Base-by-base conservation (phyloP, 768 basidiomycete species). In the Nevesoporus exiguus region DNA sequence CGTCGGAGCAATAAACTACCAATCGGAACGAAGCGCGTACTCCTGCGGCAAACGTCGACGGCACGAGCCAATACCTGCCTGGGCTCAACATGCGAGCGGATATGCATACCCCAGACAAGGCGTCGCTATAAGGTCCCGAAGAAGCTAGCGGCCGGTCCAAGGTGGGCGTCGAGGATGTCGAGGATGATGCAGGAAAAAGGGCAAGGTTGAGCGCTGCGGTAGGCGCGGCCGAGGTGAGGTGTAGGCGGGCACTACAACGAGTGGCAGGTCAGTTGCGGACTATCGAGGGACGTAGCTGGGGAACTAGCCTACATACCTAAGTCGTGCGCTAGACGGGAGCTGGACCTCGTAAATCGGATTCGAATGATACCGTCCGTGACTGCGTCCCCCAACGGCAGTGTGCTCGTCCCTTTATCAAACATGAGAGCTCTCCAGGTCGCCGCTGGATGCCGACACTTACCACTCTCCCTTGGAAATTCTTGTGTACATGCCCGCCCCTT, bases 401-500 rank as follows among this genome's bases (percentile, higher is more conserved):
- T 66, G 60, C 21, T 64, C 66, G 6, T 73, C 74, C 92, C 91
- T 90, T 49, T n/a, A 15, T 39, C 17, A 57, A 39, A 14, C 9
- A 10, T 65, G n/a, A 57, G 17, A 22, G 9, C 31, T 8, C 15
- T 29, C 17, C 4, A 19, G 3, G 36, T 31, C 33, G 19, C 15
- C 2, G 19, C 27, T 42, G 15, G 5, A 45, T n/a, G 22, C 13
- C n/a, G 8, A 1, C 17, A 67, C 81, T 48, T 56, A 90, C 95
- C 95, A 98, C 36, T 76, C 71, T 4, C 91, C 93, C n/a, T 74
- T 78, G 2, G 87, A 60, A 0, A 76, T 65, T 60, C 89, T 86
- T 21, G 71, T 72, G 66, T 87, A 96, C 93, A 97, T 91, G 0
- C 94, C 95, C 0, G 93, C 91, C 0, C 93, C 94, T 72, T 98